Conservation (phyloP, 1,284 basidiomycete species). For the Pseudozyma thailandica region DNA sequence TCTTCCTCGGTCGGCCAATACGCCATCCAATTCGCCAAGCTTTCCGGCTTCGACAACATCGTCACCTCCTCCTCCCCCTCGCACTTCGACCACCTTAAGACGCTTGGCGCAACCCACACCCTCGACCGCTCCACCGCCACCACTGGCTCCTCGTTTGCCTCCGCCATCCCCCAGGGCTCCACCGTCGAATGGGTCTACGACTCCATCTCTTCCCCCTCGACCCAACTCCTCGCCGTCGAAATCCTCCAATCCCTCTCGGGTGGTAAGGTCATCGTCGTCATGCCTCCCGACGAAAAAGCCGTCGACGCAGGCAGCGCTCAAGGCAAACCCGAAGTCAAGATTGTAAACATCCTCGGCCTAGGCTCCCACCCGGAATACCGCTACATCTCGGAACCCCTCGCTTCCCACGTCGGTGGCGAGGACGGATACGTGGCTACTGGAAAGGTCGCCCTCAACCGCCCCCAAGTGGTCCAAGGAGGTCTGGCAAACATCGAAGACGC, state of each 20-base stretch:
- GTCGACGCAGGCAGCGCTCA: neutral
- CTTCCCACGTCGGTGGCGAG: constrained; percentile 44
- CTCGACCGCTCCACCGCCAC: constrained; percentile 44
- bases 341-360: constrained; percentile 25
- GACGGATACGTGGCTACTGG: constrained; percentile 47
- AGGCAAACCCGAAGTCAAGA: constrained; percentile 3
- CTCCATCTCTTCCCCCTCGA: constrained; percentile 42
- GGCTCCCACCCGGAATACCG: constrained; percentile 33
- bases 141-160: constrained; percentile 17
- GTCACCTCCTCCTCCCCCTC: constrained; percentile 43
- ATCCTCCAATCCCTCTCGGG: constrained; percentile 40
- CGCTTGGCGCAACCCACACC: constrained; percentile 42
- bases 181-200: constrained; percentile 45
- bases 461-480: constrained; percentile 45
- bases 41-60: constrained; percentile 52
- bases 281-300: constrained; percentile 23
- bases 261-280: constrained; percentile 37
- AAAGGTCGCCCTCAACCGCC: constrained; percentile 39
- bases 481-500: constrained; percentile 42
- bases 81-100: constrained; percentile 44
- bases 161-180: constrained; percentile 5
- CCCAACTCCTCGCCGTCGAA: constrained; percentile 42
- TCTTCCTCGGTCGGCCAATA: constrained; percentile 54
- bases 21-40: constrained; percentile 54
- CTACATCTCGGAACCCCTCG: constrained; percentile 34